These are phyloP conservation scores for Cyanidium caldarium DNA, from an alignment of 23 red algal genomes.

Conservation along the genomic window DNA sequence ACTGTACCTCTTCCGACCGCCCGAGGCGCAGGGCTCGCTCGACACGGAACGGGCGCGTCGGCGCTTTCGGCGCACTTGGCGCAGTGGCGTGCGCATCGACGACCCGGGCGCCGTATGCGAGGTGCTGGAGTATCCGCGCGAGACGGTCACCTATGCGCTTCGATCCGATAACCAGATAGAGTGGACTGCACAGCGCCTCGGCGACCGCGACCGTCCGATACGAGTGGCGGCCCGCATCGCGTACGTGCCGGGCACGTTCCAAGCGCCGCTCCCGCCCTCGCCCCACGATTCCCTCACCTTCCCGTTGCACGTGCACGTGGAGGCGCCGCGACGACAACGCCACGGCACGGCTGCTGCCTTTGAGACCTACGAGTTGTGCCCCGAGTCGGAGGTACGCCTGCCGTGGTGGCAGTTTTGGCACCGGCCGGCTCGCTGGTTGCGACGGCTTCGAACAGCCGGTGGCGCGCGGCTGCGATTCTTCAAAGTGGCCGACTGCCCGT, in stretches of 20 bases:
- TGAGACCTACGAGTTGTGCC: neutral
- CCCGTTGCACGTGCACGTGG: neutral
- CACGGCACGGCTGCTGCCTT: neutral
- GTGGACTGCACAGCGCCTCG: neutral
- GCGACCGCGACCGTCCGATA: neutral
- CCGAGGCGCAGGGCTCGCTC: neutral
- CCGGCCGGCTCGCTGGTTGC: no score
- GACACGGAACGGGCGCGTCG: neutral
- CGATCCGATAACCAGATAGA: neutral
- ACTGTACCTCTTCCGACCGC: neutral
- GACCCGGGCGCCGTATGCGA: neutral
- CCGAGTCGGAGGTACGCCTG: neutral
- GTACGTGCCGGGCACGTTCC: no score
- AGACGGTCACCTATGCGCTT: neutral
- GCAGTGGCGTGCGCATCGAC: neutral
- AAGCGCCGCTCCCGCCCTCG: no score
- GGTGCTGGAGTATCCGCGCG: neutral
- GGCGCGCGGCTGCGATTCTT: neutral
- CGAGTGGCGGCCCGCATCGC: no score
- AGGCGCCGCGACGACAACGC: neutral
- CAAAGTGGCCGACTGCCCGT: slow-evolving; percentile 3
- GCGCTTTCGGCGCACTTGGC: neutral
- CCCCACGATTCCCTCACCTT: no score
- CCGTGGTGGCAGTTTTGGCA: no score
- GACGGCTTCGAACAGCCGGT: neutral